Percentiles rank a stretch among this genome's conserved stretches.
These are phyloP conservation scores for Colletotrichum sp. DNA, from an alignment of 2,329 filamentous ascomycete species.

Conservation along the genomic window DNA sequence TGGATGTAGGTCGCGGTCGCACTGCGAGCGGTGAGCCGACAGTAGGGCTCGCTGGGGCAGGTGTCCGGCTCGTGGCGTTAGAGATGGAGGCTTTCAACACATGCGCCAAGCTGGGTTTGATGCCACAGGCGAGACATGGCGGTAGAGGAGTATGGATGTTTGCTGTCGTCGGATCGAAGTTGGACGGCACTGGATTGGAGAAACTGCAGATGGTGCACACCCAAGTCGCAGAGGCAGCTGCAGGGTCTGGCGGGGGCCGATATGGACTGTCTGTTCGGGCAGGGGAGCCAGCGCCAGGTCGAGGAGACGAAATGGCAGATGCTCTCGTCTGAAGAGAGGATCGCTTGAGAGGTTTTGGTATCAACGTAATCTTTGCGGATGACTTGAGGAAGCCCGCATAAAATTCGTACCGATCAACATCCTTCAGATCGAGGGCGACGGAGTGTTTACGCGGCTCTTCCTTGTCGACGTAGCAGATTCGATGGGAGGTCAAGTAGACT, in stretches of 20 bases:
- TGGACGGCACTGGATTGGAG: constrained; percentile 89
- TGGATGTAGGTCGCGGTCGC: neutral
- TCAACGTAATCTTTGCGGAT: constrained; percentile 88
- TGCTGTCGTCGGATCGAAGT: constrained; percentile 86
- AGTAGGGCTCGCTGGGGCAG: constrained; percentile 28
- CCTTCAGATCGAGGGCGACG: constrained; percentile 84
- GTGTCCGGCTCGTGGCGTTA: constrained; percentile 65
- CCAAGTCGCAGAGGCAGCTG: constrained; percentile 77
- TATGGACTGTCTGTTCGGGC: constrained; percentile 47
- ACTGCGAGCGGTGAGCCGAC: constrained; percentile 25
- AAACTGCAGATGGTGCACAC: constrained; percentile 96
- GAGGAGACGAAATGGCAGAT: constrained; percentile 49
- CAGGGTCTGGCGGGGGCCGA: constrained; percentile 48
- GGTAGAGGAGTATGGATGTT: constrained; percentile 81
- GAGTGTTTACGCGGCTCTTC: constrained; percentile 85
- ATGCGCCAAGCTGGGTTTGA: constrained; percentile 84
- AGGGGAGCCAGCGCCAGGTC: constrained; percentile 53
- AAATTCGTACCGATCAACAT: constrained; percentile 89
- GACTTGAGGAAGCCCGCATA: constrained; percentile 96
- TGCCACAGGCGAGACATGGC: constrained; percentile 90
- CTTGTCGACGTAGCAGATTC: constrained; percentile 93
- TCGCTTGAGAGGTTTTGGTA: constrained; percentile 79
- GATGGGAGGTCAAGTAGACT: constrained; percentile 94
- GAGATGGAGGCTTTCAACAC: constrained; percentile 87
- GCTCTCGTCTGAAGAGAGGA: constrained; percentile 62